phyloP scores from a whole-genome alignment of 2,329 filamentous ascomycete genomes.

The Neospermospora avenae region DNA sequence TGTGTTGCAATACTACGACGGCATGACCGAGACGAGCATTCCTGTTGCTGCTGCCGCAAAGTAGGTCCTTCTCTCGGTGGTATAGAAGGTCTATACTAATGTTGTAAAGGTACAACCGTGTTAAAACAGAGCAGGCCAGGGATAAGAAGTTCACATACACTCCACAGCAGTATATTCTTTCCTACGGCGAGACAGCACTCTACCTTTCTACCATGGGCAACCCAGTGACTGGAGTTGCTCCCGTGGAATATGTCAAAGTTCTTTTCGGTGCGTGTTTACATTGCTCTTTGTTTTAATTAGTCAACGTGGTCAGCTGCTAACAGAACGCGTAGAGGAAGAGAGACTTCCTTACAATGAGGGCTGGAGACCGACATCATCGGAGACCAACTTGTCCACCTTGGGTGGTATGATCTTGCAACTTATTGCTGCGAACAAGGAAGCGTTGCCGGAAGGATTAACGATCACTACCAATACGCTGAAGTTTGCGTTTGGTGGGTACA shows the following conservation, averaged over 20 bases:
- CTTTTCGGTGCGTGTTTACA: constrained; percentile 30
- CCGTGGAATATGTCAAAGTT: constrained; percentile 35
- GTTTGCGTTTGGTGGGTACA: constrained; percentile 17
- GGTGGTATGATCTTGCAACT: constrained; percentile 21
- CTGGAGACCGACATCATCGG: constrained; percentile 29
- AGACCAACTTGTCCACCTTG: constrained; percentile 22
- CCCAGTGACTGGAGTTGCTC: constrained; percentile 33
- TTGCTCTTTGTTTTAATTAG: background rate
- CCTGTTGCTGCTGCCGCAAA: constrained; percentile 31
- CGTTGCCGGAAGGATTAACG: constrained; percentile 20
- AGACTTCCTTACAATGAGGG: constrained; percentile 37
- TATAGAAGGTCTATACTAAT: background rate
- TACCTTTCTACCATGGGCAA: constrained; percentile 38
- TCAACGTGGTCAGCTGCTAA: background rate
- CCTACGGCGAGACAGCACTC: constrained; percentile 39
- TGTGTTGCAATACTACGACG: constrained; percentile 29
- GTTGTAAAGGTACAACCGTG: constrained; percentile 28
- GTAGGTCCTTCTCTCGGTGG: background rate
- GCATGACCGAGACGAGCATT: constrained; percentile 30
- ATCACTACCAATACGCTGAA: constrained; percentile 21
- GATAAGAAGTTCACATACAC: constrained; percentile 37
- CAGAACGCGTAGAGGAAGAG: constrained; percentile 32
- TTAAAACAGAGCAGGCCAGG: constrained; percentile 26
- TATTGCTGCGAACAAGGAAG: constrained; percentile 20
- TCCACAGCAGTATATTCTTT: constrained; percentile 34